A percentile compares a stretch with the other conserved stretches of the same genome.
These are phyloP conservation scores for Domatiomyces globalis DNA, from an alignment of 2,329 filamentous ascomycete genomes.

Conservation along the genomic window DNA sequence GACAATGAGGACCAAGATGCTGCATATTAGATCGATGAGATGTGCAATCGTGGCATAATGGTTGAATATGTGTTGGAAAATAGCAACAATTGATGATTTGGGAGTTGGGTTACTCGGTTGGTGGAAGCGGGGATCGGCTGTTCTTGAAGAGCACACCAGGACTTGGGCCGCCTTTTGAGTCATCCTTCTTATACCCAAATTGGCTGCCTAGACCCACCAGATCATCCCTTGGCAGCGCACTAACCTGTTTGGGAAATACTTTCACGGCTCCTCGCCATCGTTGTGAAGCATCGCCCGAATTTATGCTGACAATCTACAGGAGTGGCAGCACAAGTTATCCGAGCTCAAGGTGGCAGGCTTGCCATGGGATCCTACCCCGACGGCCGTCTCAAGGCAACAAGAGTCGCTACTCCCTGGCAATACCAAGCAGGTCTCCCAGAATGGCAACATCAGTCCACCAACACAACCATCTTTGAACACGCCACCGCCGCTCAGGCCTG, in stretches of 20 bases:
- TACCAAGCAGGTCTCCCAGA: constrained; percentile 20
- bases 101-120: not conserved
- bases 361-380: constrained; percentile 85
- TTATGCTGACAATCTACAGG: constrained; percentile 37
- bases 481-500: constrained; percentile 11
- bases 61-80: not conserved
- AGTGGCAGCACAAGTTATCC: constrained; percentile 86
- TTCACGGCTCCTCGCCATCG: not conserved
- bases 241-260: constrained; percentile 8
- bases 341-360: constrained; percentile 73
- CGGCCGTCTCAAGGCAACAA: constrained; percentile 37
- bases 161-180: constrained; percentile 13
- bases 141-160: constrained; percentile 8
- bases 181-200: constrained; percentile 18
- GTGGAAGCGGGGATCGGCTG: constrained; percentile 11
- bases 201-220: constrained; percentile 9
- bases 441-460: constrained; percentile 2
- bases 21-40: not conserved
- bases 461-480: constrained; percentile 17
- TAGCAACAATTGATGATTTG: not conserved
- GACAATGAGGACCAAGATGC: constrained; percentile 4
- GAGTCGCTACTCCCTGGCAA: constrained; percentile 22
- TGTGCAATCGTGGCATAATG: not conserved
- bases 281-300: not conserved
- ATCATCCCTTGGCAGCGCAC: constrained; percentile 1